Evolutionary conservation across 768 basidiomycete species (phyloP).

Genomic region (Sarcodon sp.): DNA sequence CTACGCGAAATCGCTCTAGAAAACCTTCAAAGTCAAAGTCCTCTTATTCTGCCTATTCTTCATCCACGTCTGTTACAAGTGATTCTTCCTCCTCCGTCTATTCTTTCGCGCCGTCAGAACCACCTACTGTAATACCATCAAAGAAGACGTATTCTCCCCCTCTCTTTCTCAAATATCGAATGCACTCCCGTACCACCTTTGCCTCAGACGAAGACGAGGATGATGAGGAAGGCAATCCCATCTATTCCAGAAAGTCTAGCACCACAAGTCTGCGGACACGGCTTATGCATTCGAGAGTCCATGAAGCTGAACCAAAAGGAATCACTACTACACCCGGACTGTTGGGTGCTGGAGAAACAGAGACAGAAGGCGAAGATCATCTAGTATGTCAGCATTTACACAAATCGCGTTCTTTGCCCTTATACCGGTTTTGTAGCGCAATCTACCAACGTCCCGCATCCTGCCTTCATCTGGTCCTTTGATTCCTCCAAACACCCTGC

Average conservation of each 20-base stretch:
- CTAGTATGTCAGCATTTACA: constrained; percentile 34
- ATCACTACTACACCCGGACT: constrained; percentile 56
- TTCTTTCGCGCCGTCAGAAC: too few relatives aligned
- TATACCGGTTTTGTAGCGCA: constrained; percentile 34
- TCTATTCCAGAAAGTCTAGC: not conserved
- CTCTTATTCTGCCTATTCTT: too few relatives aligned
- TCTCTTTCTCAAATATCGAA: too few relatives aligned
- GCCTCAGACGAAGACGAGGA: not conserved
- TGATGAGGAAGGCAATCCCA: not conserved
- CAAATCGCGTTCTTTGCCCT: not conserved
- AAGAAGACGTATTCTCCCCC: too few relatives aligned
- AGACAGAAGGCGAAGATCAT: constrained; percentile 61
- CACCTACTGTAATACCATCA: too few relatives aligned
- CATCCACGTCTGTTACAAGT: too few relatives aligned
- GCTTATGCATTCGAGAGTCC: not conserved
- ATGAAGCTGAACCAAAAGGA: not conserved
- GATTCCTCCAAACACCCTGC: constrained; percentile 29
- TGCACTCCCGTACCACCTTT: not conserved
- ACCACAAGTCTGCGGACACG: not conserved
- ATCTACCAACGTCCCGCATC: constrained; percentile 60
- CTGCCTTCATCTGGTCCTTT: constrained; percentile 23
- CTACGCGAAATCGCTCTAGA: too few relatives aligned
- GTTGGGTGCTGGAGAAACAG: constrained; percentile 61
- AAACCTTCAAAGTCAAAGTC: too few relatives aligned
- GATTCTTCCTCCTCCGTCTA: too few relatives aligned